Percentiles rank a stretch among this genome's conserved stretches.
phyloP scores from a whole-genome alignment of 768 basidiomycete species.

The Leccinellum luteum region DNA sequence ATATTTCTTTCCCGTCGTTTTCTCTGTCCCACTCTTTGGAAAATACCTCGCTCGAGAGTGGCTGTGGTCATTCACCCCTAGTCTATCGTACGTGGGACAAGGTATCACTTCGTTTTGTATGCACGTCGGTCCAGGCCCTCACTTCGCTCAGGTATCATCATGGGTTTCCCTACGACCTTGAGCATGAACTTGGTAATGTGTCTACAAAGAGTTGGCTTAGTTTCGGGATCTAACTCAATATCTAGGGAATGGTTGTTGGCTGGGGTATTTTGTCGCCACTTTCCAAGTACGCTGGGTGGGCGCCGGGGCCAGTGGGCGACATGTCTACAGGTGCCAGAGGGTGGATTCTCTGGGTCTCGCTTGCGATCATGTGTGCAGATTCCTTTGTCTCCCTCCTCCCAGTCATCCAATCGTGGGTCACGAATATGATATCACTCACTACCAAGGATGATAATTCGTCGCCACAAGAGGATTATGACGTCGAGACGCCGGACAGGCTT shows the following conservation, averaged over 20 bases:
- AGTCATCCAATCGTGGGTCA: slow-evolving; percentile 55
- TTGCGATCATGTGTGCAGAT: slow-evolving; percentile 96
- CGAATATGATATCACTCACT: slow-evolving; percentile 31
- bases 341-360: slow-evolving; percentile 95
- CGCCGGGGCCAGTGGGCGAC: slow-evolving; percentile 87
- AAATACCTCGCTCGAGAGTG: slow-evolving; percentile 79
- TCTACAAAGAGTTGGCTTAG: slow-evolving; percentile 14
- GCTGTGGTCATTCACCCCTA: slow-evolving; percentile 93
- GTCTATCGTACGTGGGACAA: slow-evolving; percentile 90
- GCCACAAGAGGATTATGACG: slow-evolving; percentile 50
- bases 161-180: slow-evolving; percentile 93
- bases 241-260: slow-evolving; percentile 91
- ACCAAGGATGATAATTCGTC: slow-evolving; percentile 24
- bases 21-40: slow-evolving; percentile 85
- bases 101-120: slow-evolving; percentile 36
- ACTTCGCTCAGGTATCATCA: slow-evolving; percentile 74
- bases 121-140: not conserved
- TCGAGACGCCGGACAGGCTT: slow-evolving; percentile 74
- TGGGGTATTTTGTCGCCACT: slow-evolving; percentile 94
- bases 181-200: slow-evolving; percentile 82
- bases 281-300: slow-evolving; percentile 82
- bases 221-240: not conserved
- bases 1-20: slow-evolving; percentile 88
- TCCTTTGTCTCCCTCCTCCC: slow-evolving; percentile 83
- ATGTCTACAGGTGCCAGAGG: slow-evolving; percentile 88